These are phyloP conservation scores for Xylaria arbuscula DNA, from an alignment of 2,329 filamentous ascomycete species.

Conservation along the genomic window DNA sequence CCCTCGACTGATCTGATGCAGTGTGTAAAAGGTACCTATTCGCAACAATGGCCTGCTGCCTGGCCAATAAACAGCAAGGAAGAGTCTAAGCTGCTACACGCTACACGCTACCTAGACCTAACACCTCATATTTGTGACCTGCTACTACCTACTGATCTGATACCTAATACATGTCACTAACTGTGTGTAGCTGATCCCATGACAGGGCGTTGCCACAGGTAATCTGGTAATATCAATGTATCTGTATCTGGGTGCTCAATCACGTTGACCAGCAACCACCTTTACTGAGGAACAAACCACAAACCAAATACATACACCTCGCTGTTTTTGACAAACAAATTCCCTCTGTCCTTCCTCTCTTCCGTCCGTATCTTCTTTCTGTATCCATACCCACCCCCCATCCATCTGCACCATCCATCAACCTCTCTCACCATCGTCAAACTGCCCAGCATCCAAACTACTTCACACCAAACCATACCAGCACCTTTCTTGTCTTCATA, in stretches of 20 bases:
- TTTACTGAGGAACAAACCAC: constrained; percentile 22
- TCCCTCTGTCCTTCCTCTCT: neutral
- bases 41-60: neutral
- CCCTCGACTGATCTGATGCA: neutral
- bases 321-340: constrained; percentile 19
- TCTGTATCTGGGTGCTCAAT: constrained; percentile 10
- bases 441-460: neutral
- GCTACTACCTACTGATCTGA: neutral
- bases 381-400: neutral
- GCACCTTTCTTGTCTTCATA: constrained; percentile 17
- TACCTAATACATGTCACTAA: neutral
- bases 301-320: constrained; percentile 16
- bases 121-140: neutral
- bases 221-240: neutral
- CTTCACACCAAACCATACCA: neutral
- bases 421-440: constrained; percentile 16
- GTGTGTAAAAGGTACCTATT: neutral
- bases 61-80: constrained; percentile 14
- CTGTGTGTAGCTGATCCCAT: neutral
- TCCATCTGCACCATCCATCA: neutral
- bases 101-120: too few species aligned
- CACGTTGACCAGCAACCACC: constrained; percentile 29
- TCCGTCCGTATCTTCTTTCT: neutral
- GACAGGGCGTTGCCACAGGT: neutral
- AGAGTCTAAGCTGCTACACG: neutral